Evolutionary conservation across 306 rosid species (phyloP).

Genomic region (apple (Malus domestica)): ASM211411v1 NC_041796.1:23501501-23502000

Average conservation of each 20-base stretch:
- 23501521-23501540: background rate
- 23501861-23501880: conserved; percentile 6
- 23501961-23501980: background rate
- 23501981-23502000: background rate
- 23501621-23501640: too few species aligned
- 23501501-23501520: background rate
- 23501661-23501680: background rate
- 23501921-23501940: background rate
- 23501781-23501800: background rate
- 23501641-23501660: background rate
- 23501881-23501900: background rate
- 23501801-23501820: background rate
- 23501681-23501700: background rate
- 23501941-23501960: background rate
- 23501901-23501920: background rate
- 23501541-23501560: background rate
- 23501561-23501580: background rate
- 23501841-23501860: background rate
- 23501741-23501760: background rate
- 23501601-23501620: background rate
- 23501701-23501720: background rate
- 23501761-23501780: background rate
- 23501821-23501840: background rate
- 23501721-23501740: background rate
- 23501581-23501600: background rate